Evolutionary conservation across 148 eudicot species (phyloP).

Genomic region (Arbutus unedo): DNA sequence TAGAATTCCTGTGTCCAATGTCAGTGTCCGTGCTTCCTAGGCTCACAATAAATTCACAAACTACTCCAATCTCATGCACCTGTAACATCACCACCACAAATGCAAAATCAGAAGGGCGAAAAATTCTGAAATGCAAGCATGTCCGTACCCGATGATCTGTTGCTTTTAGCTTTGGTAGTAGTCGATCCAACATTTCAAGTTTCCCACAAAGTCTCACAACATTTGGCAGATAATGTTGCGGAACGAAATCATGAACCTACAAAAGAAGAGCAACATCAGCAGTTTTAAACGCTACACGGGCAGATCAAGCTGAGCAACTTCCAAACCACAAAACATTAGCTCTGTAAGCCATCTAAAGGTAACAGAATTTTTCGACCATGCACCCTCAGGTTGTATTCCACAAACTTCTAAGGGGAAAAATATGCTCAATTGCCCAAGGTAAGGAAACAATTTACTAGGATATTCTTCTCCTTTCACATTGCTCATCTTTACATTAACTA

Average conservation of each 20-base stretch:
- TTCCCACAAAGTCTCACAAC: conserved; percentile 90
- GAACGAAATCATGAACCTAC: conserved; percentile 76
- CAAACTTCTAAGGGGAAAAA: conserved; percentile 3
- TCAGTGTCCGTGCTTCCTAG: too few relatives aligned
- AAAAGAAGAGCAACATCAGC: conserved; percentile 11
- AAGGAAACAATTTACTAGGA: not conserved
- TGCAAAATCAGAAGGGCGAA: not conserved
- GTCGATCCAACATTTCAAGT: conserved; percentile 96
- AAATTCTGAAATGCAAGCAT: conserved; percentile 4
- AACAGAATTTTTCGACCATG: not conserved
- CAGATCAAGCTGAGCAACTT: not conserved
- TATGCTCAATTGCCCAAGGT: conserved; percentile 3
- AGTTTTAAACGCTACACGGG: not conserved
- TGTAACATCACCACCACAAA: not conserved
- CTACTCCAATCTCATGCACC: not conserved
- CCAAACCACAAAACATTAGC: conserved; percentile 7
- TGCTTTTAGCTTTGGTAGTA: conserved; percentile 93
- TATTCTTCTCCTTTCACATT: not conserved
- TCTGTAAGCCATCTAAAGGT: conserved; percentile 2
- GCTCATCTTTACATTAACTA: not conserved
- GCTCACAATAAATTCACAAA: not conserved
- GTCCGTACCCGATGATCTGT: conserved; percentile 90
- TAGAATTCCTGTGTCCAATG: too few relatives aligned
- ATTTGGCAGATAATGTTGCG: conserved; percentile 86
- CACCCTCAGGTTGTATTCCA: not conserved